Evolutionary conservation across 2,329 filamentous ascomycete species (phyloP).

Genomic region (Tolypocladium endophyticum): DNA sequence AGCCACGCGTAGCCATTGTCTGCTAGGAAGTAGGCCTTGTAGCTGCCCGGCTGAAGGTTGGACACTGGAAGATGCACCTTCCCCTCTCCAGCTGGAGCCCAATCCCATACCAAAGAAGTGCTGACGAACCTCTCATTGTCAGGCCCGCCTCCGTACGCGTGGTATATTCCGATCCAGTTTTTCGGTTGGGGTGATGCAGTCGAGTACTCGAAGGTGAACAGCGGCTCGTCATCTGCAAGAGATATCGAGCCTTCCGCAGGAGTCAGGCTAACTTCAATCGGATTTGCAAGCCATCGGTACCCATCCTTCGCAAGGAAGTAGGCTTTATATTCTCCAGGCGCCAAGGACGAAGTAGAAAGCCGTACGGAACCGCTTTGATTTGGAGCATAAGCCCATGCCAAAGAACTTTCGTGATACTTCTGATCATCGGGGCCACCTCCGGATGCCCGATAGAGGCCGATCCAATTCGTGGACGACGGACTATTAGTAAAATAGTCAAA

Average conservation of each 20-base stretch:
- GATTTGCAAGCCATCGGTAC: constrained; percentile 21
- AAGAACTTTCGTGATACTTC: constrained; percentile 11
- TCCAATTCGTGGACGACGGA: constrained; percentile 20
- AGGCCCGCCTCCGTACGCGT: constrained; percentile 17
- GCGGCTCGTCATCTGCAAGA: background rate
- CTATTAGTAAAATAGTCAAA: constrained; percentile 18
- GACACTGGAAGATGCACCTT: constrained; percentile 10
- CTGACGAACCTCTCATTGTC: constrained; percentile 13
- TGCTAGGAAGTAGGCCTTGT: constrained; percentile 22
- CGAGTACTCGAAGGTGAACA: constrained; percentile 20
- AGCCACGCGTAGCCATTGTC: constrained; percentile 22
- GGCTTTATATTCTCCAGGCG: constrained; percentile 19
- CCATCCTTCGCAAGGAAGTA: constrained; percentile 21
- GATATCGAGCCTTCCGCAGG: background rate
- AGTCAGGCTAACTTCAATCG: constrained; percentile 12
- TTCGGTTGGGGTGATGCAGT: constrained; percentile 11
- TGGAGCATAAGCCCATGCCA: constrained; percentile 21
- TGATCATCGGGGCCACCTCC: constrained; percentile 20
- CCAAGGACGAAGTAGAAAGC: constrained; percentile 10
- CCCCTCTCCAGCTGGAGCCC: constrained; percentile 14
- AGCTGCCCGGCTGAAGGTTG: constrained; percentile 15
- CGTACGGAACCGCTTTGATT: constrained; percentile 11
- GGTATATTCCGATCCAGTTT: constrained; percentile 27
- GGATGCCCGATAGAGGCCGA: constrained; percentile 20
- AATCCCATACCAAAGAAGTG: constrained; percentile 19